These are phyloP conservation scores for Paramecium biaurelia DNA, from an alignment of 73 alveolate species.

Conservation along the genomic window DNA sequence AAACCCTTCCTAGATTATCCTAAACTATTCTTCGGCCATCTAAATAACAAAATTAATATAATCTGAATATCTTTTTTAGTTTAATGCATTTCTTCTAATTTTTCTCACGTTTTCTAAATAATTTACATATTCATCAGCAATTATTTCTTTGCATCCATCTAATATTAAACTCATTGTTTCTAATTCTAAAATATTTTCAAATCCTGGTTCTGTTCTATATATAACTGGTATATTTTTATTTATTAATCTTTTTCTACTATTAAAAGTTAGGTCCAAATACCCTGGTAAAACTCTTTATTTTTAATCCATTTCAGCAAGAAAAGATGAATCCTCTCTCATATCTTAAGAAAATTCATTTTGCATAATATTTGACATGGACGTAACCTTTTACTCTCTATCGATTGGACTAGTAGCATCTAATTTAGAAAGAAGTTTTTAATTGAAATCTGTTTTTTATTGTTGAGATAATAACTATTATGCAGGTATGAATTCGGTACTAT, in stretches of 20 bases:
- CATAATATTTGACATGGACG: not conserved
- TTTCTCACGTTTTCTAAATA: not conserved
- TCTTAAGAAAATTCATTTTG: not conserved
- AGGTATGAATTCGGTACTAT: not conserved
- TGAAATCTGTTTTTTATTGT: not conserved
- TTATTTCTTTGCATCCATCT: slow-evolving; percentile 22
- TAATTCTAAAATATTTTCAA: not conserved
- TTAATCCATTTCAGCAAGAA: not conserved
- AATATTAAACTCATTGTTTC: slow-evolving; percentile 25
- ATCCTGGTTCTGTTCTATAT: not conserved
- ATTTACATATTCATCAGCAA: slow-evolving; percentile 8
- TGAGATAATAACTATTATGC: not conserved
- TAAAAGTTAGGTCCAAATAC: not conserved
- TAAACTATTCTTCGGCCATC: slow-evolving; percentile 19
- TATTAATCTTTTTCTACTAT: not conserved
- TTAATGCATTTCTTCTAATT: not conserved
- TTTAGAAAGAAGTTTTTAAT: not conserved
- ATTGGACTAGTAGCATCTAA: not conserved
- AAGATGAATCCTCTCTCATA: not conserved
- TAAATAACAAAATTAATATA: not conserved
- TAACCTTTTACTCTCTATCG: not conserved
- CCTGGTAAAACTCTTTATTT: not conserved
- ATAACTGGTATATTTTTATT: not conserved
- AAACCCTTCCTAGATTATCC: not conserved
- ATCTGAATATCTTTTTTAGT: not conserved